Conservation (phyloP, 2,329 filamentous ascomycete genomes). For the Fusarium sp. region DNA sequence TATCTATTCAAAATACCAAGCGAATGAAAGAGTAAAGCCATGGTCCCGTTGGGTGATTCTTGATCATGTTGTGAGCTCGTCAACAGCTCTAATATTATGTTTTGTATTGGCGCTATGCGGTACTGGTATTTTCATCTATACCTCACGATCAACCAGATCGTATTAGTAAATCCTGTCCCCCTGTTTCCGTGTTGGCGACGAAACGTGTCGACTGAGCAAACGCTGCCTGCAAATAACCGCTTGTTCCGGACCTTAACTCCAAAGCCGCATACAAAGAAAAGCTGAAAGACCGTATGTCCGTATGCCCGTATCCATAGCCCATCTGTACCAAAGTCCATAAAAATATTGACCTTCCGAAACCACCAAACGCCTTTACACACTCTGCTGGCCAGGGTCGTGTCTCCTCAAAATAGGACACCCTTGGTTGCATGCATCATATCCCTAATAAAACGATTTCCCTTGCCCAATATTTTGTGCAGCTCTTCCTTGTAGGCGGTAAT, state of each 20-base stretch:
- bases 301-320: conserved; percentile 11
- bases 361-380: neutral
- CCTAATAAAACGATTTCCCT: neutral
- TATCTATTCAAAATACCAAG: conserved; percentile 43
- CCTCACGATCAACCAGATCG: conserved; percentile 21
- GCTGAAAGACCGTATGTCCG: neutral
- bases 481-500: neutral
- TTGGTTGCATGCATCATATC: neutral
- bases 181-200: conserved; percentile 10
- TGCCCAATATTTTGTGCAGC: neutral
- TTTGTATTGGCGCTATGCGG: conserved; percentile 29
- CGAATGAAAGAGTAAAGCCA: conserved; percentile 32
- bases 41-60: neutral
- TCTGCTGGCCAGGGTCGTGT: neutral
- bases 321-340: neutral
- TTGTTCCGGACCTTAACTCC: conserved; percentile 27
- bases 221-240: conserved; percentile 30
- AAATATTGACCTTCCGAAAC: neutral
- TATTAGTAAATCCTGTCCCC: conserved; percentile 22
- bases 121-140: conserved; percentile 27
- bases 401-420: neutral
- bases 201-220: conserved; percentile 18
- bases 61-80: neutral
- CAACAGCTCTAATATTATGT: conserved; percentile 13
- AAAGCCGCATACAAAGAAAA: conserved; percentile 13